Conservation (phyloP, 768 basidiomycete species). For the Mycena galericulata region DNA sequence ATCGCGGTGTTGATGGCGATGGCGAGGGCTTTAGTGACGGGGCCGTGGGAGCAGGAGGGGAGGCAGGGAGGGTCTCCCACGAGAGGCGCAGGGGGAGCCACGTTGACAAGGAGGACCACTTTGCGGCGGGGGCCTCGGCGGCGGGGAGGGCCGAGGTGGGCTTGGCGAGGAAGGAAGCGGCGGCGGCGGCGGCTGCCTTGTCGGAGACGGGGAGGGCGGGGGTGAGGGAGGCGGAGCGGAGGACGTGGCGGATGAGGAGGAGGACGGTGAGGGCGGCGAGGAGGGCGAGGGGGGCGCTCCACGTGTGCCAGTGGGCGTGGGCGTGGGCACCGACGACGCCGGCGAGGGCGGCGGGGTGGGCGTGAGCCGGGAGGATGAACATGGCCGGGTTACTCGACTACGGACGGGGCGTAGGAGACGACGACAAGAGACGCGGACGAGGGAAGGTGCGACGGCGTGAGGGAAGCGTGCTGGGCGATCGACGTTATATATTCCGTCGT, state of each 20-base stretch:
- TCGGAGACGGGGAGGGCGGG: neutral
- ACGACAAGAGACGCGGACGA: too few relatives aligned
- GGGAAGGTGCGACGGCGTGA: too few relatives aligned
- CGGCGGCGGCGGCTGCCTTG: neutral
- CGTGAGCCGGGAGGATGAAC: conserved; percentile 24
- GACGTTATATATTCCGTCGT: too few relatives aligned
- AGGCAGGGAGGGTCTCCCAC: neutral
- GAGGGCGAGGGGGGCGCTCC: conserved; percentile 9
- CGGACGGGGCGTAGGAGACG: too few relatives aligned
- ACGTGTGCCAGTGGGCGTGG: neutral
- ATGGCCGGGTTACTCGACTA: neutral
- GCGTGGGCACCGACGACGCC: neutral
- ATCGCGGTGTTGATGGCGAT: neutral
- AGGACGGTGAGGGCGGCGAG: conserved; percentile 10
- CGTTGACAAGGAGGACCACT: too few relatives aligned
- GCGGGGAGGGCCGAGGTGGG: neutral
- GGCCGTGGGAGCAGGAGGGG: neutral
- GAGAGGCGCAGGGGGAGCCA: neutral
- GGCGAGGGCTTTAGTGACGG: neutral
- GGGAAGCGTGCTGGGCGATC: too few relatives aligned
- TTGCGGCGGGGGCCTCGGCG: neutral
- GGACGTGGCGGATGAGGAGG: conserved; percentile 2
- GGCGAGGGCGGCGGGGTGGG: neutral
- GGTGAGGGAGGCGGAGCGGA: neutral
- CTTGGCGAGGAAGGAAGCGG: neutral